These are phyloP conservation scores for Botryotinia convoluta DNA, from an alignment of 2,329 filamentous ascomycete genomes.

Conservation along the genomic window DNA sequence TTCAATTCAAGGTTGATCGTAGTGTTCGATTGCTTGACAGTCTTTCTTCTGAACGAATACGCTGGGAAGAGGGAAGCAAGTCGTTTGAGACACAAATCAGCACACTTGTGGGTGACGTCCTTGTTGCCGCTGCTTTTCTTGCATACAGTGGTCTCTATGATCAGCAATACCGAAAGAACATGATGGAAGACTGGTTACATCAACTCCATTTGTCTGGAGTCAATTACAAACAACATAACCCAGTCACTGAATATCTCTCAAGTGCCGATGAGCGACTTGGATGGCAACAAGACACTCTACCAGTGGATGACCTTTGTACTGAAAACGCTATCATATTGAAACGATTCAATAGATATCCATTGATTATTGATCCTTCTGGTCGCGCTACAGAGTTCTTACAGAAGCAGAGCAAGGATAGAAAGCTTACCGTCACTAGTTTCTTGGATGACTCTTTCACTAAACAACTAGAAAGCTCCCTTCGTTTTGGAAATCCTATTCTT, in stretches of 20 bases:
- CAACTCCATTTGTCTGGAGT: slow-evolving; percentile 93
- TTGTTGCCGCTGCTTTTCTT: slow-evolving; percentile 94
- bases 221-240: slow-evolving; percentile 88
- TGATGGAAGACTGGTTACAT: slow-evolving; percentile 96
- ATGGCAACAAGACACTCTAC: slow-evolving; percentile 92
- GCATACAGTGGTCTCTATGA: slow-evolving; percentile 97
- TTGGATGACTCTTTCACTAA: slow-evolving; percentile 97
- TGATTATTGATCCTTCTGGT: slow-evolving; percentile 97
- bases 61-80: slow-evolving; percentile 97
- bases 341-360: slow-evolving; percentile 95
- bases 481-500: slow-evolving; percentile 96
- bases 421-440: slow-evolving; percentile 96
- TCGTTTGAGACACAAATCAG: slow-evolving; percentile 98
- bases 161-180: slow-evolving; percentile 94
- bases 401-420: slow-evolving; percentile 89
- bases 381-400: slow-evolving; percentile 92
- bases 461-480: slow-evolving; percentile 91
- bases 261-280: slow-evolving; percentile 91
- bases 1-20: slow-evolving; percentile 96
- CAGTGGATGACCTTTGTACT: slow-evolving; percentile 95
- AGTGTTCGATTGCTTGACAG: slow-evolving; percentile 93
- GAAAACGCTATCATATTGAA: slow-evolving; percentile 98
- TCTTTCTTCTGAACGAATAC: slow-evolving; percentile 84
- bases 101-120: slow-evolving; percentile 91
- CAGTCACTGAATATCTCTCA: slow-evolving; percentile 93